phyloP scores from a whole-genome alignment of 306 rosid genomes.

The Quillaja saponaria region DNA sequence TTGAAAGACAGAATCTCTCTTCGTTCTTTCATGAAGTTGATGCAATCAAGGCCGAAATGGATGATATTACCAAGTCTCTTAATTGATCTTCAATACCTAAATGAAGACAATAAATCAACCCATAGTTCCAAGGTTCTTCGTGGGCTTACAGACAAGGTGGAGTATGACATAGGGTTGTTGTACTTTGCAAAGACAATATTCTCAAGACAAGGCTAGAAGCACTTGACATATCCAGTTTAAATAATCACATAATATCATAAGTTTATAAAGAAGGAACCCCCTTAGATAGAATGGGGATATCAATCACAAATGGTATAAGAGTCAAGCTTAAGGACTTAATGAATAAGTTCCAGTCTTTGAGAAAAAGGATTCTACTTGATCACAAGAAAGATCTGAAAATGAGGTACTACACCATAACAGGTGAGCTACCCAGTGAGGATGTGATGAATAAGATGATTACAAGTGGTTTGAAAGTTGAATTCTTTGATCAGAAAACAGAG shows the following conservation, averaged over 20 bases:
- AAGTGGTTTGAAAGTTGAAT: conserved; percentile 58
- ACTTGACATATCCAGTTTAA: conserved; percentile 65
- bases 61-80: conserved; percentile 78
- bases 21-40: conserved; percentile 67
- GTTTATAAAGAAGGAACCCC: conserved; percentile 58
- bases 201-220: conserved; percentile 61
- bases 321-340: conserved; percentile 71
- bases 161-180: conserved; percentile 67
- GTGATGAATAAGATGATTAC: conserved; percentile 63
- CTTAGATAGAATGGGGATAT: conserved; percentile 63
- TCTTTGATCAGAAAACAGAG: conserved; percentile 66
- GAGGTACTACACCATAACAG: conserved; percentile 58
- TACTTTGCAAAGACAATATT: conserved; percentile 68
- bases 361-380: conserved; percentile 62
- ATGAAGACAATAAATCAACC: conserved; percentile 73
- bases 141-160: conserved; percentile 79
- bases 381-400: conserved; percentile 83
- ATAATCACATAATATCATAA: conserved; percentile 47
- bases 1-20: conserved; percentile 70
- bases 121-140: conserved; percentile 83
- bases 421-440: conserved; percentile 72
- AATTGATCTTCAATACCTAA: conserved; percentile 64
- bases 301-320: conserved; percentile 75
- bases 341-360: conserved; percentile 71
- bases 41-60: too few relatives aligned